Base-by-base conservation (phyloP, 305 asterid species). In the Rubia peregrina region DNA sequence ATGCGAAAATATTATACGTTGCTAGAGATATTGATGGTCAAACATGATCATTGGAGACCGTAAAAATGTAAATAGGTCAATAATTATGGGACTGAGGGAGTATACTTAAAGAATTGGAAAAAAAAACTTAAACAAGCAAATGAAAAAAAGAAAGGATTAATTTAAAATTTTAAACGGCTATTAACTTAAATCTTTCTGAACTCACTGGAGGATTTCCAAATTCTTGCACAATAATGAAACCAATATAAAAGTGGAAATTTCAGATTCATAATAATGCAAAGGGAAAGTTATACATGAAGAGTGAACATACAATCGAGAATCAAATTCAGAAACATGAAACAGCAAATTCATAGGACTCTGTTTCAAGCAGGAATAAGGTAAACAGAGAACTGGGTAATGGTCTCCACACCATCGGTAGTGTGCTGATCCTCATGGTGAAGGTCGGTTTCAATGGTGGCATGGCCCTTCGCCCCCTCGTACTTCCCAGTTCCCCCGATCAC, bases 371-470 rank as follows among this genome's bases (percentile, higher is more conserved):
- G 91, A 64, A 95, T 85, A 49, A 89, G 69, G 67, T 86, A 83
- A 14, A 91, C 77, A 73, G 95, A 84, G 90, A 89, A 86, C 14
- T 91, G 97, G 2, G 97, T 91, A 43, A 91, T 86, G 24, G 97
- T 91, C 76, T 91, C 95, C 11, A 86, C 74, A 1, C 96, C 97
- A 74, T 91, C 96, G 19, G 97, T 91, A 5, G 86, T 89, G 64
- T 91, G 93, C 76, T 91, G 93, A 76, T 91, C 93, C 33, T 79
- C 86, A 24, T 89, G 91, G 5, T 87, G 93, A 55, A 91, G 78
- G 14, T 78, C 88, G 3, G 96, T 83, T 73, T 89, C 97, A 71
- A 91, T 85, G 7, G 92, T 84, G 42, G 97, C 93, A 73, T 85
- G 78, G 21, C 96, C 97, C 67, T 81, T 84, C 0, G 93, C 96